Evolutionary conservation across 2,329 filamentous ascomycete species (phyloP).

Genomic region (Teratosphaeria zuluensis): DNA sequence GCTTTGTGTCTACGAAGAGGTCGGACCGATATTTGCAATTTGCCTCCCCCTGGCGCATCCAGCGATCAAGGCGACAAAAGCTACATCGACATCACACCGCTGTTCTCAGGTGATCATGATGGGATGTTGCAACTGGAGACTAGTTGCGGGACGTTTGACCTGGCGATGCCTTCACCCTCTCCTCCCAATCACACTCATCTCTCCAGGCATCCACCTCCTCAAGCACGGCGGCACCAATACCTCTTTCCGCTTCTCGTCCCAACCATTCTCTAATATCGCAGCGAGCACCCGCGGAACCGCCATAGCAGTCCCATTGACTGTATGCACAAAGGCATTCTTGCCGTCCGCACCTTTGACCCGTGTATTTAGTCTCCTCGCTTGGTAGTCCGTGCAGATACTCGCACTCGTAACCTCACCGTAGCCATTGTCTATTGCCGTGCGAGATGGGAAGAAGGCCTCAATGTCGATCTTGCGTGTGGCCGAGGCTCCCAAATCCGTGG

Average conservation of each 20-base stretch:
- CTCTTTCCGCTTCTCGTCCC: slow-evolving; percentile 58
- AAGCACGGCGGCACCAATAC: slow-evolving; percentile 72
- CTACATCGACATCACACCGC: not conserved
- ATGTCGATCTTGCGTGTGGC: slow-evolving; percentile 85
- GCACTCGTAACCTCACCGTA: slow-evolving; percentile 93
- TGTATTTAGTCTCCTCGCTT: slow-evolving; percentile 72
- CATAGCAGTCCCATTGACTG: slow-evolving; percentile 86
- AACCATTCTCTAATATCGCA: slow-evolving; percentile 82
- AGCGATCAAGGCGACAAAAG: not conserved
- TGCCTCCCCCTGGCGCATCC: not conserved
- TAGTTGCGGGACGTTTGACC: not conserved
- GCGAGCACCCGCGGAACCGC: slow-evolving; percentile 85
- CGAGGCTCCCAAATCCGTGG: slow-evolving; percentile 76
- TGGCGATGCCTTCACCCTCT: not conserved
- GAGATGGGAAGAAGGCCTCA: slow-evolving; percentile 84
- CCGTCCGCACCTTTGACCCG: slow-evolving; percentile 47
- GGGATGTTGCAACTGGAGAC: not conserved
- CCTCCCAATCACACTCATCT: slow-evolving; percentile 4
- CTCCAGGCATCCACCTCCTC: slow-evolving; percentile 62
- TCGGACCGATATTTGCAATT: not conserved
- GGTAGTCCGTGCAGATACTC: slow-evolving; percentile 91
- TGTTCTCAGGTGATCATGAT: not conserved
- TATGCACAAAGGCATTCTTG: slow-evolving; percentile 68
- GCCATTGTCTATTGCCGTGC: slow-evolving; percentile 54
- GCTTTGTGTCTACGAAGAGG: not conserved